Base-by-base conservation (phyloP, 2,329 filamentous ascomycete species). In the Phialophora chinensis region DNA sequence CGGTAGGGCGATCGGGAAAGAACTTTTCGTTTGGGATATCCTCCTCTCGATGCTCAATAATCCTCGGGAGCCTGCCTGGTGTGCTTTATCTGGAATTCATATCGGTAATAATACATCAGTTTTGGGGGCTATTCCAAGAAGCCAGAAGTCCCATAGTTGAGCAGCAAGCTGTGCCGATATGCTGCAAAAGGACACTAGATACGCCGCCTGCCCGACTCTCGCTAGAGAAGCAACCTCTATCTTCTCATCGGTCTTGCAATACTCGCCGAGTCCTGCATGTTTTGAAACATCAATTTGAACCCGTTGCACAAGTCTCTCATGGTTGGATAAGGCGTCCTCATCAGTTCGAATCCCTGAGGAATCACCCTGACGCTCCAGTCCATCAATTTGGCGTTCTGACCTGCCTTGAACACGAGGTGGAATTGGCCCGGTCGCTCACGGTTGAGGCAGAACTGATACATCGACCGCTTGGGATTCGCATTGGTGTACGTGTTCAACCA, bases 401-500 rank as follows among this genome's bases (percentile, higher is more conserved):
- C 94, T 27, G 93, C 92, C 82, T 98, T 98, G 87, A 97, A 99
- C 82, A 93, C 96, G 49, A 99, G 86, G 82, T 88, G 90, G 81
- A 99, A 99, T 82, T 97, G 97, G 38, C 95, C 95, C 0, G 95
- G 91, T 76, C 94, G 90, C 79, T 93, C 93, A 38, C 90, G 86
- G 77, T 98, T 93, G 76, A 97, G 89, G 84, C 94, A 98, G 84
- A 99, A 98, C 54, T 92, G 91, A 78, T 99, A 99, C 72, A 92
- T 91, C 68, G 91, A 96, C 69, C 93, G 91, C 76, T 90, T 93
- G 11, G 95, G 94, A 78, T 99, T 98, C 77, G 95, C 95, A 77
- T 95, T 91, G 74, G 94, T 95, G 81, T 98, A 99, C 11, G 93
- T 97, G 35, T 90, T 91, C 72, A 99, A 86, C 94, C 95, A 99